Evolutionary conservation across 352 stramenopile species (phyloP).

Genomic region (Pythium oligandrum): DNA sequence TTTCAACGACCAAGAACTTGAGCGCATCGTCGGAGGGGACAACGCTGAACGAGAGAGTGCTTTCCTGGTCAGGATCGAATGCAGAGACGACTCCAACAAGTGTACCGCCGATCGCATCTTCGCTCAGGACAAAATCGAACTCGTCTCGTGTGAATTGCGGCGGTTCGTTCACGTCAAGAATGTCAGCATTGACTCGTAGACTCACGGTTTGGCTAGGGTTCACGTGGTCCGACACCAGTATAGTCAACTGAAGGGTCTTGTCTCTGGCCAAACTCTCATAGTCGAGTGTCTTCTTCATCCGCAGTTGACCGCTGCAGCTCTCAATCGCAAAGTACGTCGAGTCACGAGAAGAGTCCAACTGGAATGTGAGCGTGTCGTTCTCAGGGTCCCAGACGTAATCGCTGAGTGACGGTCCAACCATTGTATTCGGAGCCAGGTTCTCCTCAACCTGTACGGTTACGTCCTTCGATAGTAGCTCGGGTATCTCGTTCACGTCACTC

Average conservation of each 20-base stretch:
- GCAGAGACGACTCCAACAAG: conserved; percentile 10
- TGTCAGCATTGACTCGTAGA: conserved; percentile 4
- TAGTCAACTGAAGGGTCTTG: neutral
- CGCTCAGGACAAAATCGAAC: conserved; percentile 13
- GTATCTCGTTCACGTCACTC: conserved; percentile 23
- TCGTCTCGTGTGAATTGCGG: conserved; percentile 10
- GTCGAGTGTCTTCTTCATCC: conserved; percentile 27
- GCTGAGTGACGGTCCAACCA: conserved; percentile 26
- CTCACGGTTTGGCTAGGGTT: conserved; percentile 6
- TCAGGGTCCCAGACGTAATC: conserved; percentile 45
- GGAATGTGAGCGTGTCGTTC: conserved; percentile 40
- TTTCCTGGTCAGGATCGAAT: conserved; percentile 10
- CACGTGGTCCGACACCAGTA: conserved; percentile 9
- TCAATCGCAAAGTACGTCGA: conserved; percentile 42
- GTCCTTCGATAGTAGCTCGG: neutral
- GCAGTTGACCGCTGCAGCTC: conserved; percentile 42
- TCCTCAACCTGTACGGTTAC: conserved; percentile 8
- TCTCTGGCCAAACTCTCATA: conserved; percentile 22
- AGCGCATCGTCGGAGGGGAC: neutral
- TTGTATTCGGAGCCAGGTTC: conserved; percentile 5
- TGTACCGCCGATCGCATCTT: conserved; percentile 9
- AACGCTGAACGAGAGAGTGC: conserved; percentile 6
- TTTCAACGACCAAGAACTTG: conserved; percentile 6
- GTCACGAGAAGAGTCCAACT: conserved; percentile 34
- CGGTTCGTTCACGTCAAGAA: conserved; percentile 19